These are phyloP conservation scores for Populus ilicifolia DNA, from an alignment of 345 rosid species.

Conservation along the genomic window DNA sequence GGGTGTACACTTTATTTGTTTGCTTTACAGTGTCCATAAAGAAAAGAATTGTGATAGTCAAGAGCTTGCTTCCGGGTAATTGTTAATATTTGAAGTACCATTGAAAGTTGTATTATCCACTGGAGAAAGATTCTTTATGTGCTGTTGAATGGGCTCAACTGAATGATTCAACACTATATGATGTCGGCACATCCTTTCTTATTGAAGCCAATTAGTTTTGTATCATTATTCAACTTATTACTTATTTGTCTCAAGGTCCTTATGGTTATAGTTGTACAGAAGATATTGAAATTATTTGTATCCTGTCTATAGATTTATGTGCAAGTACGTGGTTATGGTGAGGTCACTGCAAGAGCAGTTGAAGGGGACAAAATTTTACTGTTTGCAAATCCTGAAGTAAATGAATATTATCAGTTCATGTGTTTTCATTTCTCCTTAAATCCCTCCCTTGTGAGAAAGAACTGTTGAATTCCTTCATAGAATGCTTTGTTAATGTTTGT, in stretches of 20 bases:
- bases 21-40: neutral
- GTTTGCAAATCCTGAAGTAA: neutral
- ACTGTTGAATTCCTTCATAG: neutral
- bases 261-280: neutral
- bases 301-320: neutral
- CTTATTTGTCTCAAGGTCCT: neutral
- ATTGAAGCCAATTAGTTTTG: neutral
- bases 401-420: neutral
- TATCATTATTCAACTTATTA: neutral
- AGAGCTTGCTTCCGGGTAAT: neutral
- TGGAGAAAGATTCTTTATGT: neutral
- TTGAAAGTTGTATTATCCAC: neutral
- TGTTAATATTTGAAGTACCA: neutral
- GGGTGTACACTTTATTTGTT: neutral
- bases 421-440: neutral
- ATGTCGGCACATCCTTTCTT: neutral
- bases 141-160: neutral
- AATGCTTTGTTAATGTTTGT: neutral
- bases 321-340: neutral
- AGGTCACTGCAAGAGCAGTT: neutral
- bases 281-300: neutral
- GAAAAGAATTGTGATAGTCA: neutral
- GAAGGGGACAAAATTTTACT: neutral
- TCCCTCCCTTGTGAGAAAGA: neutral
- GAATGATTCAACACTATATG: neutral